These are phyloP conservation scores for Phoma sp. DNA, from an alignment of 2,329 filamentous ascomycete species.

Conservation along the genomic window DNA sequence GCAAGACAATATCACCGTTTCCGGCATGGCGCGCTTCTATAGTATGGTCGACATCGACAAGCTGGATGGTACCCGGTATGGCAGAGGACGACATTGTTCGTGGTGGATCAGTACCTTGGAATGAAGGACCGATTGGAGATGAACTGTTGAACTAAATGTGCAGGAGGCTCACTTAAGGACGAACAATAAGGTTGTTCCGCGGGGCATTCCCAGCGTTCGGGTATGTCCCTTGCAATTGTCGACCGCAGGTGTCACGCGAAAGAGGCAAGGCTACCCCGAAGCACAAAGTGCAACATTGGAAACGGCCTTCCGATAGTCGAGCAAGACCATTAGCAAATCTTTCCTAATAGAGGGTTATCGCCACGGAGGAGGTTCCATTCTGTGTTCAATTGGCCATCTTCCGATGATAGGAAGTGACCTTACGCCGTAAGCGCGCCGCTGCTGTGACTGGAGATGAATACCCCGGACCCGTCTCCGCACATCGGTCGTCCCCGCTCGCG, in stretches of 20 bases:
- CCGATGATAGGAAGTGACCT: constrained; percentile 3
- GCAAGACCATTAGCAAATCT: not conserved
- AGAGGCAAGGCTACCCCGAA: constrained; percentile 6
- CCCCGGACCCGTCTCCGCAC: constrained; percentile 12
- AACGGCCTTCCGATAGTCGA: not conserved
- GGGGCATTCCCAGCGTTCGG: constrained; percentile 2
- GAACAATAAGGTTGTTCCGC: constrained; percentile 3
- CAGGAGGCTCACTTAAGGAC: constrained; percentile 6
- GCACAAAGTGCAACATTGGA: not conserved
- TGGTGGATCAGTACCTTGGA: not conserved
- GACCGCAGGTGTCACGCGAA: constrained; percentile 7
- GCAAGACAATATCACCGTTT: constrained; percentile 51
- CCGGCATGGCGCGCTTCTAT: constrained; percentile 48
- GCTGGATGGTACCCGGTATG: constrained; percentile 53
- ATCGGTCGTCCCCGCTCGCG: constrained; percentile 12
- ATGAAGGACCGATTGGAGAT: constrained; percentile 1
- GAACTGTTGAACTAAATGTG: not conserved
- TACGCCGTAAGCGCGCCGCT: constrained; percentile 15
- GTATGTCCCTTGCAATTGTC: not conserved
- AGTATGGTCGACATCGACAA: constrained; percentile 52
- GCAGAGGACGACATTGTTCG: constrained; percentile 4
- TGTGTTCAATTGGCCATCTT: not conserved
- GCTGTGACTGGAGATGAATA: constrained; percentile 3
- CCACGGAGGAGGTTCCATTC: not conserved
- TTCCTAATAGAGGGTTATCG: not conserved